These are phyloP conservation scores for Saccharum spontaneum DNA, from an alignment of 176 grass and related monocot species.

Conservation along the genomic window DNA sequence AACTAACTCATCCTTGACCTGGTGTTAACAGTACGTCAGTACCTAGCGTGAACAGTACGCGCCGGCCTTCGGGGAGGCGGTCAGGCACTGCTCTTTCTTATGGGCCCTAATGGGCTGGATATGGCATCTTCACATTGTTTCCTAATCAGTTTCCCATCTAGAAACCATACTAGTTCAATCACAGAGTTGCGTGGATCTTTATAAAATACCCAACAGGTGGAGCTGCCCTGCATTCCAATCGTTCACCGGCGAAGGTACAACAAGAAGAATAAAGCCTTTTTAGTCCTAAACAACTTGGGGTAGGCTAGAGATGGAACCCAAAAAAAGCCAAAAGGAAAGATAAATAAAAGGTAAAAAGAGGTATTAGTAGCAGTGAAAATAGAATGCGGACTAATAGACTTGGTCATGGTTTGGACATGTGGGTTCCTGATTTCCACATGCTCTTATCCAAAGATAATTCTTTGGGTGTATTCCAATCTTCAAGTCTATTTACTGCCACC, in stretches of 20 bases:
- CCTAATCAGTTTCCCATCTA: background rate
- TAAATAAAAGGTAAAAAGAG: background rate
- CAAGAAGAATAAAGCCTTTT: background rate
- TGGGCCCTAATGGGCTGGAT: background rate
- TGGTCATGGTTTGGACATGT: background rate
- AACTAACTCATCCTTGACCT: background rate
- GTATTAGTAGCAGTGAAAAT: background rate
- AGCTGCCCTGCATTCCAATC: constrained; percentile 15
- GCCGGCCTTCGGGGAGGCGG: background rate
- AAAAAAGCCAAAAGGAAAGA: background rate
- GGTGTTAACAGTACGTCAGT: background rate
- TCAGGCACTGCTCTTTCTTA: background rate
- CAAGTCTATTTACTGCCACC: background rate
- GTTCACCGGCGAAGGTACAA: background rate
- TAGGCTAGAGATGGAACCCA: background rate
- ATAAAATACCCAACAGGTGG: constrained; percentile 3
- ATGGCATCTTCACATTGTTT: constrained; percentile 7
- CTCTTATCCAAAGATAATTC: background rate
- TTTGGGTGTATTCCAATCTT: background rate
- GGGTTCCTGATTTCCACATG: background rate
- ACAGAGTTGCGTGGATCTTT: background rate
- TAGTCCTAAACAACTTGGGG: background rate
- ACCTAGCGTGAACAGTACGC: background rate
- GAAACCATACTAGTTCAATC: constrained; percentile 7
- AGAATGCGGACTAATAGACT: background rate